phyloP scores from a whole-genome alignment of 192 early-diverging fungal species.

The Gigaspora rosea region DNA sequence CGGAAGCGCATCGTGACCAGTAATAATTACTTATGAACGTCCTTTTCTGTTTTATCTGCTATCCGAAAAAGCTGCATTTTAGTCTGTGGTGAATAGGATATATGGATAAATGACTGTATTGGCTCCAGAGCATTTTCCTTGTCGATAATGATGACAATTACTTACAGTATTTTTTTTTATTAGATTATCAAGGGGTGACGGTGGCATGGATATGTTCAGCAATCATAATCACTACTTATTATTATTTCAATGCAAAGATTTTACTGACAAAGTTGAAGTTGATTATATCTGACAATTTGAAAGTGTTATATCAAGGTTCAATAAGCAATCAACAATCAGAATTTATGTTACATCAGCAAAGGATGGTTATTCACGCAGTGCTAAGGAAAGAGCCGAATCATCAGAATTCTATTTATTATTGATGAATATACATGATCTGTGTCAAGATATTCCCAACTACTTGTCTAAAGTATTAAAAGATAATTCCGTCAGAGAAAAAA shows the following conservation, averaged over 20 bases:
- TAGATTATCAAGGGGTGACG: neutral
- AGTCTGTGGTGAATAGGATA: conserved; percentile 8
- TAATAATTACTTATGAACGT: conserved; percentile 3
- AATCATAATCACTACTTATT: conserved; percentile 1
- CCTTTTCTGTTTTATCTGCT: conserved; percentile 17
- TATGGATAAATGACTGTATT: neutral
- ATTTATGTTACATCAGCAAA: too few species aligned
- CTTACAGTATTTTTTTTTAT: conserved; percentile 2
- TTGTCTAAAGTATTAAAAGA: too few species aligned
- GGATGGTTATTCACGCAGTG: neutral
- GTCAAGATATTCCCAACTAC: too few species aligned
- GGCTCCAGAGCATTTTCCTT: too few species aligned
- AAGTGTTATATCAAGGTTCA: neutral
- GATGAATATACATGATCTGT: neutral
- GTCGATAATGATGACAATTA: neutral
- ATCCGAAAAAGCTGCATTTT: too few species aligned
- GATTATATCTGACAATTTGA: neutral
- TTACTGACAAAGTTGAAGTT: neutral
- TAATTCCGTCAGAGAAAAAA: neutral
- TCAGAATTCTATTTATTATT: neutral
- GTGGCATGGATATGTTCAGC: neutral
- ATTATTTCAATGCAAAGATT: neutral
- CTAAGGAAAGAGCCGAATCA: neutral
- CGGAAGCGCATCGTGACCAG: too few species aligned
- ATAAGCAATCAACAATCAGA: neutral